Percentiles rank a stretch among this genome's conserved stretches.
Conservation (phyloP, 768 basidiomycete species). For the Stropharia rugosoannulata region DNA sequence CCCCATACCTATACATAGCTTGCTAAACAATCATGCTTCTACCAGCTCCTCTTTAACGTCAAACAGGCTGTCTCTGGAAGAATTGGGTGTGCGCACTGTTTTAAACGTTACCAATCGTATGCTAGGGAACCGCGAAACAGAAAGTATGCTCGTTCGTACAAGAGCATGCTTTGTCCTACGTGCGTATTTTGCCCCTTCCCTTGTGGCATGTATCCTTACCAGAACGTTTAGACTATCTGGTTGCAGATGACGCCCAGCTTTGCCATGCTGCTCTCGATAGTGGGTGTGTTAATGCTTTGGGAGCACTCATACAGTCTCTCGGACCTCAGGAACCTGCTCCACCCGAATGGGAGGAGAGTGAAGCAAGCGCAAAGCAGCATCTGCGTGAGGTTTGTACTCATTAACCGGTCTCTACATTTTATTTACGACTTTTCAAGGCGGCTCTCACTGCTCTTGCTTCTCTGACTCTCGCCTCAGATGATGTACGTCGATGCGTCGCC, state of each 20-base stretch:
- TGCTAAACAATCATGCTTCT: not conserved
- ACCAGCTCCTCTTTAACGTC: not conserved
- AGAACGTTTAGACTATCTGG: slow-evolving; percentile 52
- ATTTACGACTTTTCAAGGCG: slow-evolving; percentile 41
- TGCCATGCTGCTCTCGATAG: slow-evolving; percentile 72
- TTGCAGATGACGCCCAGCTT: slow-evolving; percentile 66
- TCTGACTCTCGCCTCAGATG: slow-evolving; percentile 69
- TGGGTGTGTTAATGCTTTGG: slow-evolving; percentile 59
- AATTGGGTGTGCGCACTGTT: slow-evolving; percentile 53
- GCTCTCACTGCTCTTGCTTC: slow-evolving; percentile 73
- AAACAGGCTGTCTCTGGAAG: slow-evolving; percentile 30
- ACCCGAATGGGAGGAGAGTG: slow-evolving; percentile 65
- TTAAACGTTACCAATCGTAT: slow-evolving; percentile 70
- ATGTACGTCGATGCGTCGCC: slow-evolving; percentile 68
- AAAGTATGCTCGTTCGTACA: slow-evolving; percentile 44
- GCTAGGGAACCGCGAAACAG: slow-evolving; percentile 33
- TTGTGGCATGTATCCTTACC: not conserved
- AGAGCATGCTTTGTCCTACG: slow-evolving; percentile 73
- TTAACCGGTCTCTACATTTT: not conserved
- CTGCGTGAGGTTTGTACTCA: slow-evolving; percentile 59
- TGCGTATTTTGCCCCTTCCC: slow-evolving; percentile 5
- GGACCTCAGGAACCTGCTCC: slow-evolving; percentile 41
- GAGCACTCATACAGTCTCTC: slow-evolving; percentile 47
- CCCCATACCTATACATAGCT: not conserved
- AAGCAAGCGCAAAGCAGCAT: slow-evolving; percentile 54